Evolutionary conservation across 163 green algal genomes (phyloP).

Genomic region (Scenedesmus sp.): DNA sequence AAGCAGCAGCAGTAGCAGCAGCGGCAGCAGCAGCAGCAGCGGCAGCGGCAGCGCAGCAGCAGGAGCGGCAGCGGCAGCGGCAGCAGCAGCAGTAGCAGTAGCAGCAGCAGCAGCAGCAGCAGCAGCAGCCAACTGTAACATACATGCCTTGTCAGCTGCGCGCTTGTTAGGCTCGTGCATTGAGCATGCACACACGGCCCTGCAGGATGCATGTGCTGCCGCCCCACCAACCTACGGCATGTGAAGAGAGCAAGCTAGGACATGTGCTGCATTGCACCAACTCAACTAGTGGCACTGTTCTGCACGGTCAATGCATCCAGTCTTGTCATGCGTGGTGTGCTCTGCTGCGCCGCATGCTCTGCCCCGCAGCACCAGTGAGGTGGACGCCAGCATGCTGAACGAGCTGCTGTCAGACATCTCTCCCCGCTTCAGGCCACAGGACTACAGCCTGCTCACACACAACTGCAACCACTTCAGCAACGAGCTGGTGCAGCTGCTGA

Average conservation of each 20-base stretch:
- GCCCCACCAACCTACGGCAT: no score
- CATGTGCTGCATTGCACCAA: no score
- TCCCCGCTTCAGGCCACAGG: constrained; percentile 54
- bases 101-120: no score
- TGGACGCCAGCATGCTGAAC: constrained; percentile 55
- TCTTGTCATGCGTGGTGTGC: background rate
- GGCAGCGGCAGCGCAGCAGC: no score
- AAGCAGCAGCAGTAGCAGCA: constrained; percentile 22
- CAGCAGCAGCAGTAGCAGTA: no score
- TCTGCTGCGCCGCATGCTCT: background rate
- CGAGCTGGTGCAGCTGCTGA: constrained; percentile 63
- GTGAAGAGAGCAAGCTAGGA: no score
- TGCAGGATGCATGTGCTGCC: no score
- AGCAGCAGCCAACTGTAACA: background rate
- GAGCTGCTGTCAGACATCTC: constrained; percentile 66
- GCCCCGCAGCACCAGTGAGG: constrained; percentile 40
- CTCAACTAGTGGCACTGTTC: no score
- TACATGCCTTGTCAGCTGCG: background rate
- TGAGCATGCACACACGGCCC: no score
- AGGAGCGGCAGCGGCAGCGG: no score
- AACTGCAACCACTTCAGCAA: constrained; percentile 78
- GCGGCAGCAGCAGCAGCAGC: constrained; percentile 13
- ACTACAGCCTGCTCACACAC: constrained; percentile 68
- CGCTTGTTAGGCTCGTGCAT: no score
- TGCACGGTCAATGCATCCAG: background rate